Evolutionary conservation across 768 basidiomycete genomes (phyloP), one percentile per base, ranked within the genome.

Genomic region (Mycena haematopus): DNA sequence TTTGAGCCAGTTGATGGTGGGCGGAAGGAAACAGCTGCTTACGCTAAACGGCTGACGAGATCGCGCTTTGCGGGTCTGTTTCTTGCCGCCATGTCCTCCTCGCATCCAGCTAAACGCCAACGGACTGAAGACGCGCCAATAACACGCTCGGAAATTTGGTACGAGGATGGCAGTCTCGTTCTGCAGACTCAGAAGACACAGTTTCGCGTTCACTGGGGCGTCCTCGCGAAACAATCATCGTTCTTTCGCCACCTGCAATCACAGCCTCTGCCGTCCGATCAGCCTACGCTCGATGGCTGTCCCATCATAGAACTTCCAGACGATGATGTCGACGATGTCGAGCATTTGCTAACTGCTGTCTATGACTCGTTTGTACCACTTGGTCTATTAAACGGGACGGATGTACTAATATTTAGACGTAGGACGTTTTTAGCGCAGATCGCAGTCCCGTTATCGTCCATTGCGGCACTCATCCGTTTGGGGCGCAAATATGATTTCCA

Each of bases 201-300:
- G 51, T 65, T 65, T 38, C 57, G 63, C 33, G 63, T 65, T 11
- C 55, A 65, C 31, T 62, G 60, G 55, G 24, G 60, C n/a, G 27
- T 65, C 21, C 38, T 65, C 3, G 2, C 59, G 2, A 22, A 22
- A 17, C 38, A 65, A 22, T 65, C 65, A 6, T 33, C 65, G 2
- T 56, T 61, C 45, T 65, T 65, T 22, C 56, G 52, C 14, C 56
- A 52, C 36, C 45, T 65, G 52, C 49, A 62, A 14, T 22, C n/a
- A 9, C 54, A 61, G 2, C 65, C 65, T 1, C 65, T 53, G 24
- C 60, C 65, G 3, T 27, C 52, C 22, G 56, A 56, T 10, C 55
- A 49, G 44, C 51, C 50, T 0, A 53, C 19, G 27, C 45, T 62
- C 7, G 65, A 65, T 6, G 51, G 51, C 1, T 65, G 64, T 25